Conservation (phyloP, 2,329 filamentous ascomycete genomes). For the Colletotrichum phormii region DNA sequence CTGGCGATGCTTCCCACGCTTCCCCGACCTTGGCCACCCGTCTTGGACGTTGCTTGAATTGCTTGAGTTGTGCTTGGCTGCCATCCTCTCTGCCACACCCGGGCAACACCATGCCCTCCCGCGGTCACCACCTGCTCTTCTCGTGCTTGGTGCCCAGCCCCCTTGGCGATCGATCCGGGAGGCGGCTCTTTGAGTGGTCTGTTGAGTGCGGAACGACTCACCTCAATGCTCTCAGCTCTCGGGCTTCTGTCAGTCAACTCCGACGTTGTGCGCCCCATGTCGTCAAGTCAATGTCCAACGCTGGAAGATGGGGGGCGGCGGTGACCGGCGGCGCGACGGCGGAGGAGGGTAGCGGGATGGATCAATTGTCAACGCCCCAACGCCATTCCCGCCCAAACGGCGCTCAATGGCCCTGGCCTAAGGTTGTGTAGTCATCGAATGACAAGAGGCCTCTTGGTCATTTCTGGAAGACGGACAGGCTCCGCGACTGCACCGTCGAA, state of each 20-base stretch:
- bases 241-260: not conserved
- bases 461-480: not conserved
- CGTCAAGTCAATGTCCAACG: not conserved
- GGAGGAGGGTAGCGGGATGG: conserved; percentile 12
- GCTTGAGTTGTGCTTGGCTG: conserved; percentile 11
- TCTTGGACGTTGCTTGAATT: conserved; percentile 30
- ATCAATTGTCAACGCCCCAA: conserved; percentile 10
- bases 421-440: not conserved
- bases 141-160: conserved; percentile 24
- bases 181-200: conserved; percentile 1
- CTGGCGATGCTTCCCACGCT: not conserved
- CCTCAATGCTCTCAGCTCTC: not conserved
- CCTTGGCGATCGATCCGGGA: conserved; percentile 31
- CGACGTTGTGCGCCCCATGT: not conserved
- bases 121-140: not conserved
- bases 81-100: conserved; percentile 6
- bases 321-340: not conserved
- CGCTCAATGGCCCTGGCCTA: not conserved
- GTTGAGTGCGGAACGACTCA: not conserved
- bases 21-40: conserved; percentile 32
- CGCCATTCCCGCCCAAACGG: not conserved
- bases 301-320: not conserved
- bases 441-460: not conserved
- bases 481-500: not conserved
- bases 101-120: not conserved